Evolutionary conservation across 2,329 filamentous ascomycete species (phyloP), one percentile per base, ranked within the genome.

Genomic region (Sclerotinia subarctica): DNA sequence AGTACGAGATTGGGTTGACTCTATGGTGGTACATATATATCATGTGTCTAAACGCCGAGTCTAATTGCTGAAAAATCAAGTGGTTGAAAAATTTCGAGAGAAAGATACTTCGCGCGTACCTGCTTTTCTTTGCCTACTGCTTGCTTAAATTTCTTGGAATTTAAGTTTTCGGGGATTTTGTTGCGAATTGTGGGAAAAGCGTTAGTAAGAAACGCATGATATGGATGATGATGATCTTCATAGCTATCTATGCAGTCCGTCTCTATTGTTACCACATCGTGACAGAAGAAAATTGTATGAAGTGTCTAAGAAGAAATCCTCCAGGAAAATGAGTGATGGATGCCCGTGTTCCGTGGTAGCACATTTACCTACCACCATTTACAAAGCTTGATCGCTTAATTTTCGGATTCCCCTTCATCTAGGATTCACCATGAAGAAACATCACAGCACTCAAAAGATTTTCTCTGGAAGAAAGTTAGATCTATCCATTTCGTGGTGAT

Each of bases 181-280:
- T 65, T 65, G 63, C 51, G 63, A 65, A 57, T 47, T 19, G 42
- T 64, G 46, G 47, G 49, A 52, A 52, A 60, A 67, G 64, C 64
- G 53, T 62, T 67, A 56, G 64, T 52, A 52, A 66, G 29, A 29
- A 47, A 49, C 49, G 53, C 26, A 46, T 32, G 57, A 56, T 24
- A 56, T 21, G 26, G 38, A 24, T 10, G 10, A 19, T 38, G 63
- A 35, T 49, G 64, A 66, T 58, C 64, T 58, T 35, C 42, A 47
- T 57, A 38, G 44, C 51, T 44, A 38, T 26, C 44, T 65, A 38
- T 58, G 52, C 52, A 26, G 63, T 24, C 63, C 26, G 52, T 65
- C 46, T 46, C 24, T 35, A 46, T 57, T 57, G 38, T 44, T 35
- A 65, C 46, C 63, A 58, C 42, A 35, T 38, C 38, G 51, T 38